Conservation (phyloP, 108 stramenopile species). For the Cyclotella sp. region DNA sequence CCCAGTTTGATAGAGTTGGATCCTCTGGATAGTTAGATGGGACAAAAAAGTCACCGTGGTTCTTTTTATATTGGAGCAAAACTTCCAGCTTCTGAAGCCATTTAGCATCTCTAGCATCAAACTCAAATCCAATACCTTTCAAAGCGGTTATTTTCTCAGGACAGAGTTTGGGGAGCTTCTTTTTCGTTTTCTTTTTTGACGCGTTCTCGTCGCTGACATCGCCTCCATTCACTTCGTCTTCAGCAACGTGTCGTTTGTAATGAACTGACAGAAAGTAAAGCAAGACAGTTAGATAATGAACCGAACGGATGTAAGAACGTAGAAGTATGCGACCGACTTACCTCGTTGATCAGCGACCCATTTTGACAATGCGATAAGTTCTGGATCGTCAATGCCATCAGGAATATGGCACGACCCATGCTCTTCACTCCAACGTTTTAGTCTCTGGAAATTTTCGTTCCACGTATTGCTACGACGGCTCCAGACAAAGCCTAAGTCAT, state of each 20-base stretch:
- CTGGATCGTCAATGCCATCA: conserved; percentile 40
- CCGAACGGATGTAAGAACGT: neutral
- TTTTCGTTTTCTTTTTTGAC: conserved; percentile 36
- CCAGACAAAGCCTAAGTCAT: conserved; percentile 47
- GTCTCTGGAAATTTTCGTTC: conserved; percentile 48
- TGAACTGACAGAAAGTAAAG: neutral
- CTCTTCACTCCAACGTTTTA: conserved; percentile 34
- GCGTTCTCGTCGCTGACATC: neutral
- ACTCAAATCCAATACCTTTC: conserved; percentile 43
- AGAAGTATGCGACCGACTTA: neutral
- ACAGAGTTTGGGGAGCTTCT: conserved; percentile 36
- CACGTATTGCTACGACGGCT: conserved; percentile 41
- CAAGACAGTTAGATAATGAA: neutral
- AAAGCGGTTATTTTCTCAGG: conserved; percentile 36
- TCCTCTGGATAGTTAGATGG: conserved; percentile 42
- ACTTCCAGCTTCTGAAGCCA: conserved; percentile 47
- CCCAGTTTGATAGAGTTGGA: conserved; percentile 50
- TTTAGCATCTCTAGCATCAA: conserved; percentile 48
- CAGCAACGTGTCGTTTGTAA: conserved; percentile 42
- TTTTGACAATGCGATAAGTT: conserved; percentile 30
- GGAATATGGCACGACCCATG: conserved; percentile 38
- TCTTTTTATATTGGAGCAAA: conserved; percentile 37
- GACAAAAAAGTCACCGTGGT: conserved; percentile 41
- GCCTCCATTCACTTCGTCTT: conserved; percentile 18
- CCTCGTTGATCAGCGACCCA: conserved; percentile 50